Evolutionary conservation across 1,284 basidiomycete genomes (phyloP).

Genomic region (Austroboletus novae-zelandiae): DNA sequence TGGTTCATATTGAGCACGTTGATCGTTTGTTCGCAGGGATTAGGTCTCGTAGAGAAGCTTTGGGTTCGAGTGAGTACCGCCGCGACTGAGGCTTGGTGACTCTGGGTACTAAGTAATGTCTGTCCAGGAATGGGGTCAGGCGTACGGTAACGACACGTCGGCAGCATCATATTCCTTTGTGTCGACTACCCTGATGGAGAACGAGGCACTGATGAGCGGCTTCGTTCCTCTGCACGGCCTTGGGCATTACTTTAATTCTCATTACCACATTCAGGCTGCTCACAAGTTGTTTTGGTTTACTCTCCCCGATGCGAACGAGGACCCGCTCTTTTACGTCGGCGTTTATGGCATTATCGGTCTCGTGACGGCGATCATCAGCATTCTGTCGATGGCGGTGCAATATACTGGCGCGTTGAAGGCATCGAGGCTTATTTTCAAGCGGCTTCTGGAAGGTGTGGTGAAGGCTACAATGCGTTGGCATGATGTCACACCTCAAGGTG

Average conservation of each 20-base stretch:
- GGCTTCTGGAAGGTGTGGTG: slow-evolving; percentile 43
- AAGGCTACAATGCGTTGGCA: slow-evolving; percentile 54
- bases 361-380: slow-evolving; percentile 35
- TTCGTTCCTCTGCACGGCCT: slow-evolving; percentile 18
- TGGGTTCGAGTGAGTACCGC: slow-evolving; percentile 45
- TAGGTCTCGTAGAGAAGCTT: slow-evolving; percentile 48
- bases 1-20: slow-evolving; percentile 42
- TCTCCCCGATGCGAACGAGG: slow-evolving; percentile 43
- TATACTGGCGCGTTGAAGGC: slow-evolving; percentile 49
- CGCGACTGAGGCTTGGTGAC: neutral
- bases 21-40: slow-evolving; percentile 31
- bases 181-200: slow-evolving; percentile 30
- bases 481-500: slow-evolving; percentile 48
- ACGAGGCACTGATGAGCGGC: slow-evolving; percentile 29
- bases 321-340: slow-evolving; percentile 51
- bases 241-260: slow-evolving; percentile 12
- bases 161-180: slow-evolving; percentile 20
- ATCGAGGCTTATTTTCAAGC: slow-evolving; percentile 44
- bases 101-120: neutral
- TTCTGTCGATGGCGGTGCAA: slow-evolving; percentile 39
- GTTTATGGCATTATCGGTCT: slow-evolving; percentile 47
- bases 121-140: slow-evolving; percentile 45
- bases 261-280: slow-evolving; percentile 14
- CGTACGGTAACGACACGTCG: slow-evolving; percentile 32
- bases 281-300: slow-evolving; percentile 20